These are phyloP conservation scores for Trichoderma virens DNA, from an alignment of 495 filamentous ascomycete species.

Conservation along the genomic window DNA sequence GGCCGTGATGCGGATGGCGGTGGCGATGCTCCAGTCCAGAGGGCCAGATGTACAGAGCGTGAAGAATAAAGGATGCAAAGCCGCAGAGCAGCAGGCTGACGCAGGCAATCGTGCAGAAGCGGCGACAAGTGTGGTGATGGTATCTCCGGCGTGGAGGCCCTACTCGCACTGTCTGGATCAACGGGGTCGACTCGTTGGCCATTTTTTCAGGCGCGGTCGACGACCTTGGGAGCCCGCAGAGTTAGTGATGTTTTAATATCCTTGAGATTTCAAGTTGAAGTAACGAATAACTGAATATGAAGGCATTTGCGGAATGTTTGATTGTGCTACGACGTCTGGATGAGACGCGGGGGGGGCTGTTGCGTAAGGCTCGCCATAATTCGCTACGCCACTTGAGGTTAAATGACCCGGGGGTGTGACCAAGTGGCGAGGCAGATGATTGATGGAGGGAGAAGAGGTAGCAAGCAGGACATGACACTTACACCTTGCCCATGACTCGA, in stretches of 20 bases:
- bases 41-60: conserved; percentile 39
- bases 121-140: conserved; percentile 58
- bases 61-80: conserved; percentile 52
- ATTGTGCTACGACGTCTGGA: too few species aligned
- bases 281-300: too few species aligned
- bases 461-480: background rate
- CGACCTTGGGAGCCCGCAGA: background rate
- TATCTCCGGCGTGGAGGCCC: conserved; percentile 52
- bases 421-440: background rate
- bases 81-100: conserved; percentile 46
- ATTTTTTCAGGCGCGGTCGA: conserved; percentile 22
- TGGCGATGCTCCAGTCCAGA: conserved; percentile 30
- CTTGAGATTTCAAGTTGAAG: too few species aligned
- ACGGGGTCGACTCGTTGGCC: conserved; percentile 53
- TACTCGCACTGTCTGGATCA: conserved; percentile 51
- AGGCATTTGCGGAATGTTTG: too few species aligned
- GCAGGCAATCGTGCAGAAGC: conserved; percentile 62
- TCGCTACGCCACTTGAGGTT: background rate
- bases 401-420: background rate
- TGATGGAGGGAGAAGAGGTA: background rate
- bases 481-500: background rate
- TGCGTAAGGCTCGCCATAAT: background rate
- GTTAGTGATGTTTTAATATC: background rate
- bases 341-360: background rate
- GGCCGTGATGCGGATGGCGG: conserved; percentile 29